Percentiles rank a stretch among this genome's conserved stretches.
These are phyloP conservation scores for Daedalea quercina DNA, from an alignment of 768 basidiomycete species.

Conservation along the genomic window DNA sequence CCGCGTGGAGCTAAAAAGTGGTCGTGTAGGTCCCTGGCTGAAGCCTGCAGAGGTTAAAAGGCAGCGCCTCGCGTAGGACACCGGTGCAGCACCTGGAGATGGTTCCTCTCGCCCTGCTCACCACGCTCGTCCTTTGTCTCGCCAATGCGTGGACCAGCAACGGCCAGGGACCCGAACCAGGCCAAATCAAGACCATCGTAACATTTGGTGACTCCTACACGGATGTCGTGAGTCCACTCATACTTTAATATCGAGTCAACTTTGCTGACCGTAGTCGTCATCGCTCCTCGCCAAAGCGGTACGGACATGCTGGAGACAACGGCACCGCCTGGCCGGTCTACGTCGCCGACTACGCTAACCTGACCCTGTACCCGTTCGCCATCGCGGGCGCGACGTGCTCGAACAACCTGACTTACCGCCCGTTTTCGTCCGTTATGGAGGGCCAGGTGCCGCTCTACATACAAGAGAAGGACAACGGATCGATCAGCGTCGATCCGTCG, in stretches of 20 bases:
- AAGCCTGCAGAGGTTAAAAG: too few relatives aligned
- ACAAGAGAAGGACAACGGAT: constrained; percentile 32
- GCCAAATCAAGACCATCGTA: constrained; percentile 54
- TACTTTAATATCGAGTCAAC: constrained; percentile 36
- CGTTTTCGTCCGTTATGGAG: constrained; percentile 51
- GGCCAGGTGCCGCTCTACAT: constrained; percentile 49
- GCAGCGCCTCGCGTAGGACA: too few relatives aligned
- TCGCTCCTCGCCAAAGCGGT: background rate
- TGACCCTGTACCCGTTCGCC: constrained; percentile 49
- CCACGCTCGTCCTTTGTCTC: background rate
- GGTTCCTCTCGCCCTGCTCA: background rate
- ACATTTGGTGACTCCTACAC: constrained; percentile 65
- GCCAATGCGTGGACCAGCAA: background rate
- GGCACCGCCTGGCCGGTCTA: constrained; percentile 56
- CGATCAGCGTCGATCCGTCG: constrained; percentile 30
- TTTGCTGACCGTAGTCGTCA: constrained; percentile 1
- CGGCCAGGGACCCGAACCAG: constrained; percentile 16
- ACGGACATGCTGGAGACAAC: constrained; percentile 25
- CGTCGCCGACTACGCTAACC: constrained; percentile 44
- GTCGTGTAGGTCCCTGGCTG: too few relatives aligned
- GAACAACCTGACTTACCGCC: constrained; percentile 49
- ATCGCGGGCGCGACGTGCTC: constrained; percentile 59
- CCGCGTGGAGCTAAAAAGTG: too few relatives aligned
- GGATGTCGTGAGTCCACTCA: constrained; percentile 28
- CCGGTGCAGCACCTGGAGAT: background rate